Evolutionary conservation across 2,329 filamentous ascomycete species (phyloP).

Genomic region (Helotiales sp.): DNA sequence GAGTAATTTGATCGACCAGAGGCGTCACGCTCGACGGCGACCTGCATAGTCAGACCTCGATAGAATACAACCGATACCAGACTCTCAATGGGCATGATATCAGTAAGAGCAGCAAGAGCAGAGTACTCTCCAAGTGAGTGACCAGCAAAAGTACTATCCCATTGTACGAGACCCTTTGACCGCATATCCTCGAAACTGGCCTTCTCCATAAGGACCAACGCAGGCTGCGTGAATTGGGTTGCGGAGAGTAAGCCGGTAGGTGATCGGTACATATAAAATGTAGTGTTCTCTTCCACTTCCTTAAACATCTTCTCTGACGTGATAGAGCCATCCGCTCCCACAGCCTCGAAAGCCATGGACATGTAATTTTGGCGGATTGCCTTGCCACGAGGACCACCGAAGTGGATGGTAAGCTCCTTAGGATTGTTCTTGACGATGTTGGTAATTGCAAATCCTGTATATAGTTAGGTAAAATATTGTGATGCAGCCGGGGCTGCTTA

Average conservation of each 20-base stretch:
- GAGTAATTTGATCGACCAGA: constrained; percentile 95
- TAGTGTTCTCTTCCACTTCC: constrained; percentile 89
- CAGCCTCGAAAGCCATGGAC: constrained; percentile 99
- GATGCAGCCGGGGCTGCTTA: constrained; percentile 50
- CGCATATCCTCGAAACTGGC: constrained; percentile 99
- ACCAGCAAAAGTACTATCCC: constrained; percentile 95
- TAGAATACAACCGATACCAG: constrained; percentile 99
- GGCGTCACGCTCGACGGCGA: constrained; percentile 95
- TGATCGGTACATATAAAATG: constrained; percentile 95
- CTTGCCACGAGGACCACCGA: constrained; percentile 95
- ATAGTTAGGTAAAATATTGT: constrained; percentile 36
- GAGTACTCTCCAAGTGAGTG: constrained; percentile 99
- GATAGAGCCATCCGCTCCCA: constrained; percentile 86
- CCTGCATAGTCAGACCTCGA: constrained; percentile 98
- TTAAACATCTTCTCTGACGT: constrained; percentile 99
- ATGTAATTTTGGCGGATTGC: constrained; percentile 99
- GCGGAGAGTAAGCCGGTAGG: constrained; percentile 93
- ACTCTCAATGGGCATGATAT: constrained; percentile 99
- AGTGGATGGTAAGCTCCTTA: constrained; percentile 97
- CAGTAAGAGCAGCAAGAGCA: constrained; percentile 90
- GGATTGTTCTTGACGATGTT: constrained; percentile 99
- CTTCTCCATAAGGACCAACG: constrained; percentile 98
- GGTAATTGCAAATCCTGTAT: constrained; percentile 86
- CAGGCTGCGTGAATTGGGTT: constrained; percentile 98
- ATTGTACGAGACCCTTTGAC: constrained; percentile 91